Evolutionary conservation across 768 basidiomycete species (phyloP).

Genomic region (Kwoniella shandongensis): DNA sequence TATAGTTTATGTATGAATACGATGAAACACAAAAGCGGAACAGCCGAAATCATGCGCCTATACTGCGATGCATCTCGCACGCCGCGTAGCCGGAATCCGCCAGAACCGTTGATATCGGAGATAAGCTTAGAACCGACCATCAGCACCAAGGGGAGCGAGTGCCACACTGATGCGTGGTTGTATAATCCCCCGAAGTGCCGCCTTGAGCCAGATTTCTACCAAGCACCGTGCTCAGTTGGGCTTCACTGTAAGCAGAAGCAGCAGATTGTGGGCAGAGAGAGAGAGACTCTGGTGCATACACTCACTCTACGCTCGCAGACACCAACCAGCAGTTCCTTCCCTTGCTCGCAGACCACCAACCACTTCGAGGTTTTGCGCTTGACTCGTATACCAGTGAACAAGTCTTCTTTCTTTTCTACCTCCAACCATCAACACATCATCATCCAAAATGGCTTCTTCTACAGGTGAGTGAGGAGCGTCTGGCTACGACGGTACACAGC

Average conservation of each 20-base stretch:
- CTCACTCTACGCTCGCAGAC: too few relatives aligned
- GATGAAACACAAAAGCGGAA: too few relatives aligned
- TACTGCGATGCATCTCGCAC: neutral
- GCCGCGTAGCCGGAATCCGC: neutral
- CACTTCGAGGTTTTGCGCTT: too few relatives aligned
- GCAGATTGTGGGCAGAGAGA: too few relatives aligned
- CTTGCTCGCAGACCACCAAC: too few relatives aligned
- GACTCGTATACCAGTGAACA: neutral
- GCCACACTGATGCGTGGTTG: constrained; percentile 1
- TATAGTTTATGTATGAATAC: neutral
- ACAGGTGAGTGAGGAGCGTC: constrained; percentile 38
- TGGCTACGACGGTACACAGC: too few relatives aligned
- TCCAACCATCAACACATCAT: constrained; percentile 16
- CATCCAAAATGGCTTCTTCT: constrained; percentile 45
- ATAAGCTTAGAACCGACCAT: constrained; percentile 6
- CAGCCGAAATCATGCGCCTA: too few relatives aligned
- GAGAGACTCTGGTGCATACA: too few relatives aligned
- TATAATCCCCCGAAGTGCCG: neutral
- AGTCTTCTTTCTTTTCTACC: constrained; percentile 5
- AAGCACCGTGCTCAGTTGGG: too few relatives aligned
- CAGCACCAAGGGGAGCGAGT: neutral
- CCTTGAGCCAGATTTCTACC: too few relatives aligned
- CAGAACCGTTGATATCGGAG: constrained; percentile 2
- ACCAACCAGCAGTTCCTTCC: too few relatives aligned
- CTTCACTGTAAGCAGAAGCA: too few relatives aligned